Conservation (phyloP, 2,329 filamentous ascomycete genomes). For the Arthrobotrys sphaeroides region DNA sequence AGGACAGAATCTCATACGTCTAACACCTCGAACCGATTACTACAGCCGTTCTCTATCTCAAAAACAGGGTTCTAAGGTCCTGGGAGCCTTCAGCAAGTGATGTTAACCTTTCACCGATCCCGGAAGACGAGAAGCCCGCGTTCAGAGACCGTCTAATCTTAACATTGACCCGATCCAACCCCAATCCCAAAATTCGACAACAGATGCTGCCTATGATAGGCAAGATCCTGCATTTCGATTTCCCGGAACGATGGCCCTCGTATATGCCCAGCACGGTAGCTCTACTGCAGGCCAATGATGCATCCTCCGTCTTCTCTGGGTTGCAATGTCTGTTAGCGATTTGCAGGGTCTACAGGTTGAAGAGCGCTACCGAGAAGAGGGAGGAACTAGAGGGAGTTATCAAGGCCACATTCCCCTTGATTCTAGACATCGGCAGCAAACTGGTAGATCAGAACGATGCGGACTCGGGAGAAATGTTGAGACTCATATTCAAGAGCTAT, state of each 20-base stretch:
- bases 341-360: conserved; percentile 95
- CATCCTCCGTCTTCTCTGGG: conserved; percentile 87
- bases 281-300: conserved; percentile 85
- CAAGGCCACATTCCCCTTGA: conserved; percentile 85
- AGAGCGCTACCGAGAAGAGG: conserved; percentile 79
- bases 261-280: conserved; percentile 94
- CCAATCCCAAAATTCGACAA: conserved; percentile 81
- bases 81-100: conserved; percentile 81
- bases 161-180: conserved; percentile 80
- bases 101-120: conserved; percentile 76
- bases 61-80: conserved; percentile 93
- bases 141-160: conserved; percentile 90
- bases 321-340: conserved; percentile 93
- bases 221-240: conserved; percentile 95
- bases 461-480: conserved; percentile 95
- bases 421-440: conserved; percentile 86
- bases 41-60: conserved; percentile 93
- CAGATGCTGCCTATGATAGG: conserved; percentile 94
- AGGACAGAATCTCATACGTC: not conserved
- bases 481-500: conserved; percentile 93
- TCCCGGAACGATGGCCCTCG: conserved; percentile 90
- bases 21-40: conserved; percentile 55
- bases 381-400: conserved; percentile 94
- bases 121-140: conserved; percentile 86
- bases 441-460: conserved; percentile 89